Evolutionary conservation across 768 basidiomycete species (phyloP), one percentile per base, ranked within the genome.

Genomic region (Porphyrellus cyaneotinctus): DNA sequence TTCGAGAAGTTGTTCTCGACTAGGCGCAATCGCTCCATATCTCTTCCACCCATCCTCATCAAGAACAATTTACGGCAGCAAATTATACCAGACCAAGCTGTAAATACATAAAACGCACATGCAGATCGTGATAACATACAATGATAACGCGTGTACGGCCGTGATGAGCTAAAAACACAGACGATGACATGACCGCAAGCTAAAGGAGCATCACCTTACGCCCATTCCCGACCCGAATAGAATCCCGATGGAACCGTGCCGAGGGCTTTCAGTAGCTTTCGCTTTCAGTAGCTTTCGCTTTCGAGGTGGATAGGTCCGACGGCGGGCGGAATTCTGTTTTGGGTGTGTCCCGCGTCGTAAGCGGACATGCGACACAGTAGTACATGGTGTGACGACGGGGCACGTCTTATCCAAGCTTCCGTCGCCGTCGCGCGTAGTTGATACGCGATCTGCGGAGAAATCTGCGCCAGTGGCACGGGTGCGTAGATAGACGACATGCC

Each of bases 321-420:
- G 13, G 54, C 44, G 11, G 46, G 26, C 6, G 45, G 8, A 14
- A 30, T 44, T 23, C 12, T 33, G 31, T 20, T 38, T 3, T 15
- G 8, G n/a, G 8, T 2, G 13, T 24, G 31, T 32, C 57, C 44
- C 32, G 13, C 30, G 18, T 44, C 44, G 30, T 41, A 31, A 39
- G 43, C 36, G 3, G 52, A 41, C 35, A 41, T 20, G 9, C 45
- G 52, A 17, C 24, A 18, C 17, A 12, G 36, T 24, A 12, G 36
- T 24, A 32, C 43, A n/a, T 44, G 49, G 15, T 39, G 8, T 10
- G 58, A 54, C 14, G 51, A 33, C 24, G 54, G 55, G 10, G 23
- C 52, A 11, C 61, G 64, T 48, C 56, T 61, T 38, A 90, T 73
- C 88, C 87, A 88, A 11, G 83, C 86, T 60, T 87, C 86, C 47